A percentile compares a stretch with the other conserved stretches of the same genome.
These are phyloP conservation scores for Handroanthus guayacan DNA, from an alignment of 257 asterid genomes.

Conservation along the genomic window DNA sequence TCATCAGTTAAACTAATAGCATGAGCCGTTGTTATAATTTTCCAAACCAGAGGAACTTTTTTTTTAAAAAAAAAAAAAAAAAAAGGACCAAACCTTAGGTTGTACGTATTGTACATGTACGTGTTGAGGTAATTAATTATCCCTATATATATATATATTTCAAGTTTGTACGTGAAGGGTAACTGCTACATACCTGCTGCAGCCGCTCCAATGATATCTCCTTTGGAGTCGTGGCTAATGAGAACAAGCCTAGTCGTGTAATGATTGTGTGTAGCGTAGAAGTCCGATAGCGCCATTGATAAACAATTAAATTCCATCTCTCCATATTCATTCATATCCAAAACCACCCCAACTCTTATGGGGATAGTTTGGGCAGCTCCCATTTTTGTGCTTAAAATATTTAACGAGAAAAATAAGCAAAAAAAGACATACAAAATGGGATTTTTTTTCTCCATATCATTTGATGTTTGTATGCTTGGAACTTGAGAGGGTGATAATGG, in stretches of 20 bases:
- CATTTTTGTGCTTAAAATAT: conserved; percentile 21
- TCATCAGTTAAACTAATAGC: too few species aligned
- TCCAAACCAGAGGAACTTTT: too few species aligned
- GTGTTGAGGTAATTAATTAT: too few species aligned
- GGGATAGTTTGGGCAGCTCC: conserved; percentile 34
- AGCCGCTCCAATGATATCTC: conserved; percentile 54
- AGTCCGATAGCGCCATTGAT: conserved; percentile 69
- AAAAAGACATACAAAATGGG: conserved; percentile 1
- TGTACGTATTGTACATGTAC: too few species aligned
- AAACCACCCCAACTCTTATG: conserved; percentile 58
- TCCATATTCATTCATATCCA: conserved; percentile 49
- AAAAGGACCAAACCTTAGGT: too few species aligned
- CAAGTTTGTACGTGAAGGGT: too few species aligned
- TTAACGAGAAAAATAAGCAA: conserved; percentile 8
- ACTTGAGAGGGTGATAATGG: conserved; percentile 1
- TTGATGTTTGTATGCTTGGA: neutral
- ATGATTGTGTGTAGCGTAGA: conserved; percentile 44
- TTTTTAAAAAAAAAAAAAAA: too few species aligned
- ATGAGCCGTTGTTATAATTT: too few species aligned
- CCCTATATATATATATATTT: too few species aligned
- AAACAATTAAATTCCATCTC: conserved; percentile 52
- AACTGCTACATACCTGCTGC: conserved; percentile 46
- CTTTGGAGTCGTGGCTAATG: conserved; percentile 46
- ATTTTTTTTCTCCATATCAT: conserved; percentile 19
- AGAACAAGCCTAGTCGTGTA: conserved; percentile 51